Conservation (phyloP, 1,139 yeast genomes). For the Lodderomyces orthopsilosis region DNA sequence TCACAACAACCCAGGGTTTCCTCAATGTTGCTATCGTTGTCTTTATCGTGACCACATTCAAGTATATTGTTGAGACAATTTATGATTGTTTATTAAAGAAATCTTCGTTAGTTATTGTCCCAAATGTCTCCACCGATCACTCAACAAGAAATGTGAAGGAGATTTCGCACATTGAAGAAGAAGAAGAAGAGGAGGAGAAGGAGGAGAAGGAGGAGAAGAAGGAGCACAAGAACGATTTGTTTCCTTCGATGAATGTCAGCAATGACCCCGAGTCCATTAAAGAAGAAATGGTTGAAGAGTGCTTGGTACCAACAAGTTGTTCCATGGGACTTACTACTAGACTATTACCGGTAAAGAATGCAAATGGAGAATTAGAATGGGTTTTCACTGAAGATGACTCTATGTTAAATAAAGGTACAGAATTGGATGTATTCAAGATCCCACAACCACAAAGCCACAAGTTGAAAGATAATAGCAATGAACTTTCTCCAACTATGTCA, state of each 20-base stretch:
- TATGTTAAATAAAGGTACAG: slow-evolving; percentile 18
- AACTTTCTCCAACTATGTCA: slow-evolving; percentile 13
- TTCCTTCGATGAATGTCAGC: slow-evolving; percentile 5
- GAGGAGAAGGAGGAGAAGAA: background rate
- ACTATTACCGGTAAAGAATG: slow-evolving; percentile 50
- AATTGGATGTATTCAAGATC: slow-evolving; percentile 29
- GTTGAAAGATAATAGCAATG: slow-evolving; percentile 8
- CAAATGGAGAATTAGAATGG: slow-evolving; percentile 59
- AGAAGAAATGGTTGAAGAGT: slow-evolving; percentile 3
- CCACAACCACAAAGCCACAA: slow-evolving; percentile 7
- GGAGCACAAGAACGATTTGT: background rate
- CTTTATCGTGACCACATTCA: background rate
- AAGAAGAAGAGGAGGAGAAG: background rate
- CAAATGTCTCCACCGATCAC: background rate
- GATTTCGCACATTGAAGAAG: background rate
- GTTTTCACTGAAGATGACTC: slow-evolving; percentile 43
- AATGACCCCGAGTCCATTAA: background rate
- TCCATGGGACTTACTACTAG: slow-evolving; percentile 50
- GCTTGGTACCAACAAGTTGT: slow-evolving; percentile 25
- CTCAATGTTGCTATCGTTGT: background rate
- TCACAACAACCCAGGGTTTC: background rate
- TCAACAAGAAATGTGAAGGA: background rate
- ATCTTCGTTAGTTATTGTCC: background rate
- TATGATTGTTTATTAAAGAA: background rate
- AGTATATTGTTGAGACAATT: background rate